Evolutionary conservation across 805 yeast species (phyloP), one percentile per base, ranked within the genome.

Genomic region (Lipomyces japonicus): DNA sequence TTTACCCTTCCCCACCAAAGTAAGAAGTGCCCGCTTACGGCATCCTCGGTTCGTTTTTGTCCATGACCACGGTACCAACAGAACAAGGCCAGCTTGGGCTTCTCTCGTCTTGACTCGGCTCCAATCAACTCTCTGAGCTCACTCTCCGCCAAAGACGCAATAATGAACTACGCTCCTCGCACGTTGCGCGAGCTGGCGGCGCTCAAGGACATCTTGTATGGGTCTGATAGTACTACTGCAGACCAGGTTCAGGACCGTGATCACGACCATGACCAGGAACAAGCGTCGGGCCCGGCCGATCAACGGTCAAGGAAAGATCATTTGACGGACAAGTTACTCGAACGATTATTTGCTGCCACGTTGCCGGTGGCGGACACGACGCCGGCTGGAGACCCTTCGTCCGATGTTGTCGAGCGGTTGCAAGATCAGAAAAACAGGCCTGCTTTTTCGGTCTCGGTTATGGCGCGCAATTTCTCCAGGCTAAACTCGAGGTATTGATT

Each of bases 391-490:
- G 48, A 18, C 25, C 19, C 39, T 9, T 12, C 23, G 41, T 38
- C 36, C 26, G 53, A 19, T 23, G 21, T 39, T 38, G 44, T 37
- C 26, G 50, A 31, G 51, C 61, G 45, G 24, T 42, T 43, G 35
- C 48, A 40, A 50, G 63, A 49, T 37, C 60, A 48, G 36, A 49
- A 57, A 31, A 44, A 46, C 46, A 43, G 57, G 36, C 63, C 63
- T 22, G 50, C 55, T 19, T 59, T 59, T 31, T 83, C 91, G 4
- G 70, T 86, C 0, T 64, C 81, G 3, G 65, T 73, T 3, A 67
- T 86, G 43, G 72, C 79, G 1, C 69, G 74, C 16, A 86, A 85
- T 65, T 70, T 86, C 62, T 75, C 78, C 53, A 71, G 72, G 34
- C 65, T 84, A 58, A 79, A 83, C 44, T 61, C 73, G 9, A 30